Conservation (phyloP, 169 alveolate genomes). For the Cyclospora cayetanensis region DNA sequence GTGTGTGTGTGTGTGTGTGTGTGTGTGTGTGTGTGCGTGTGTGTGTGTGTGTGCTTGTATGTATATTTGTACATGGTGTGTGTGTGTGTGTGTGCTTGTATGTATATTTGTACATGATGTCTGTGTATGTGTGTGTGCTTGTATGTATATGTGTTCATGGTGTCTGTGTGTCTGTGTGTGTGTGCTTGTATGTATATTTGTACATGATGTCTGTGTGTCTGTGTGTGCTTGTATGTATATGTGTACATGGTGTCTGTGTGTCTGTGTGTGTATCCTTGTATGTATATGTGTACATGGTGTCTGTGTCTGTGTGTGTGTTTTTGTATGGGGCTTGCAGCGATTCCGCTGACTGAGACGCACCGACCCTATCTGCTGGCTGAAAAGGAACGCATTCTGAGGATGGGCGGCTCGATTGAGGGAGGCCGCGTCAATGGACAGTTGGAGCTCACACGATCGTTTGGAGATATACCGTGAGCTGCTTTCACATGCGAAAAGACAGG, state of each 20-base stretch:
- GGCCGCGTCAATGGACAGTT: slow-evolving; percentile 96
- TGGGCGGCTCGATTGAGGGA: slow-evolving; percentile 97
- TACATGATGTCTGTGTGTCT: not conserved
- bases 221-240: too few species aligned
- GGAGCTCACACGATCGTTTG: slow-evolving; percentile 96
- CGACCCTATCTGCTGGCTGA: slow-evolving; percentile 95
- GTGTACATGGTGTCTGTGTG: slow-evolving; percentile 22
- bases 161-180: not conserved
- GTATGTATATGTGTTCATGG: too few species aligned
- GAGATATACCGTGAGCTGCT: slow-evolving; percentile 94
- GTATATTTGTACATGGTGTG: too few species aligned
- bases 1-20: not conserved
- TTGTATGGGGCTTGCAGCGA: slow-evolving; percentile 73
- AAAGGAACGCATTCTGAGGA: slow-evolving; percentile 90
- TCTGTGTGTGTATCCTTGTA: not conserved
- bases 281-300: not conserved
- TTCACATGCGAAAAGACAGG: not conserved
- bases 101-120: too few species aligned
- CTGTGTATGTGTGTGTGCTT: too few species aligned
- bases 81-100: too few species aligned
- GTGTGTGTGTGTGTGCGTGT: not conserved
- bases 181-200: not conserved
- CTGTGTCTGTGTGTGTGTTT: not conserved
- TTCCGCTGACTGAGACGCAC: slow-evolving; percentile 95
- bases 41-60: too few species aligned